Evolutionary conservation across 331 rosid species (phyloP), one percentile per base, ranked within the genome.

Genomic region (Rosa hybrid): DNA sequence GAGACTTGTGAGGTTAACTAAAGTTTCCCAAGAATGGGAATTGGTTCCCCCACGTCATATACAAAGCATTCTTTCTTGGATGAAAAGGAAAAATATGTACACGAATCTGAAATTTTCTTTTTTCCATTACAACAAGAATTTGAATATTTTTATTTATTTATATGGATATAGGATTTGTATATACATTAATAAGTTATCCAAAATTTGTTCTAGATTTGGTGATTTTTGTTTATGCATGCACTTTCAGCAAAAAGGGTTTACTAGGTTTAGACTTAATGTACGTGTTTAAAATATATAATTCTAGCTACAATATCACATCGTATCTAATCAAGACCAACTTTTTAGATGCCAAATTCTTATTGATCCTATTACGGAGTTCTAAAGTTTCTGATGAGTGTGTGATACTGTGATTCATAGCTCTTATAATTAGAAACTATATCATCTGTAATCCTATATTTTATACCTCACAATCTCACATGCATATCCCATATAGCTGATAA

Each of bases 31-130:
- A 38, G 75, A 81, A 72, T 73, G 57, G 75, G 83, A 86, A 85
- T 82, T 60, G 80, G 81, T 80, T 81, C 90, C 81, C 53, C 18
- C 57, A 41, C 51, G 83, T 72, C 83, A 82, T 71, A 65, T 6
- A 65, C 45, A 65, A 12, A 6, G 12, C 72, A 45, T 6, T 65
- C 80, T 38, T 17, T 68, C 77, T 83, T 78, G 62, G 60, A 81
- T 77, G 79, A 80, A 86, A 83, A 71, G 76, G 54, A 69, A 54
- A 20, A 25, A 68, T 75, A 71, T 30, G 11, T 82, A 79, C 67
- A 12, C 46, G 44, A 78, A 72, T 81, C 81, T 79, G 75, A 12
- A 54, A 54, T 18, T 54, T 11, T 18, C 2, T 63, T 5, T 17
- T 14, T 18, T 67, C 23, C 20, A 16, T 38, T 67, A 64, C 30